Evolutionary conservation across 306 rosid species (phyloP), one percentile per base, ranked within the genome.

Genomic region (Hippophae gyantsensis): DNA sequence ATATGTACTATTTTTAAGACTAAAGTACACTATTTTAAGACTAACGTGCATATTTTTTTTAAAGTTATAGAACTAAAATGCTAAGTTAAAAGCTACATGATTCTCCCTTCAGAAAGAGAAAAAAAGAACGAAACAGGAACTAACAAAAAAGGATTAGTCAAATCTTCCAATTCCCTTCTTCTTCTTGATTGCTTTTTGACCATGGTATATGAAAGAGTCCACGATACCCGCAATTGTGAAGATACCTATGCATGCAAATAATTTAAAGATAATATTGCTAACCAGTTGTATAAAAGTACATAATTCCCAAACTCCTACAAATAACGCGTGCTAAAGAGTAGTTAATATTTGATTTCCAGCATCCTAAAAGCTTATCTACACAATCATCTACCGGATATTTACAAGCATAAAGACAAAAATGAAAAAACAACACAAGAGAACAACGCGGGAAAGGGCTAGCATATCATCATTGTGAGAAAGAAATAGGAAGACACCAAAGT

Each of bases 161-260:
- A 61, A 75, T 72, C 82, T 84, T 27, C 93, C 94, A 18, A 79
- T 65, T 74, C 76, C 81, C 79, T 84, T 89, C 79, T 60, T 86
- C 74, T 82, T 89, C 51, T 80, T 89, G 44, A 89, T 76, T 66
- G 76, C 79, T 73, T 62, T 84, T 69, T 77, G 82, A 54, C 95
- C 88, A 66, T 86, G 70, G 69, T 84, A 84, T 77, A 89, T 63
- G 0, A 84, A 86, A 25, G 94, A 79, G 77, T 89, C 95, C 43
- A 89, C 59, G 48, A 89, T 84, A 49, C 95, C 95, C 0, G 95
- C 97, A 58, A 89, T 23, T 0, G 87, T 86, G 81, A 86, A 89
- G 54, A 89, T 53, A 61, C 97, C 97, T 89, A 57, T 8, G 18
- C 2, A 64, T 32, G 3, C 38, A 13, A 69, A 49, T 58, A 56